These are phyloP conservation scores for Thermoascus crustaceus DNA, from an alignment of 2,329 filamentous ascomycete species.

Conservation along the genomic window DNA sequence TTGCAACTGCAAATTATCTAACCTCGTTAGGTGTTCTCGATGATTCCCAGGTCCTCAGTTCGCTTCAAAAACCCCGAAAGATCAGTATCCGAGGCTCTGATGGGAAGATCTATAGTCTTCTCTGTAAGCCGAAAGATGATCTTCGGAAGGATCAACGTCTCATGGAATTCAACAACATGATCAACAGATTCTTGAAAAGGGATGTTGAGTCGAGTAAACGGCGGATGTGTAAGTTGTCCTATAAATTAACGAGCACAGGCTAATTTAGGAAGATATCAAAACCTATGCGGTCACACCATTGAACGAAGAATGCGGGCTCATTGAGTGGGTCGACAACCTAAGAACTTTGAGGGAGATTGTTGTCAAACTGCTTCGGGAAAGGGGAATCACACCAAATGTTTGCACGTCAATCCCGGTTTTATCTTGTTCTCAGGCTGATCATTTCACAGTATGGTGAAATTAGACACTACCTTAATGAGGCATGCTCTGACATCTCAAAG, in stretches of 20 bases:
- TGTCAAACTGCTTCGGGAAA: constrained; percentile 66
- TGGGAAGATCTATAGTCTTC: constrained; percentile 75
- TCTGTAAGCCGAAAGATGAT: constrained; percentile 98
- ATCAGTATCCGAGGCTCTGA: constrained; percentile 83
- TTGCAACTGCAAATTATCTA: constrained; percentile 9
- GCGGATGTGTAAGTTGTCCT: constrained; percentile 54
- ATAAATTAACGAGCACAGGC: constrained; percentile 3
- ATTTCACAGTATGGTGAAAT: constrained; percentile 60
- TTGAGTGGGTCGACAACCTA: constrained; percentile 97
- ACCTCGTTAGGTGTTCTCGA: constrained; percentile 57
- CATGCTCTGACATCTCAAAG: constrained; percentile 55
- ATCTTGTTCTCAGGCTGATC: constrained; percentile 2
- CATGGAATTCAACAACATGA: constrained; percentile 99
- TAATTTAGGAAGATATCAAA: constrained; percentile 57
- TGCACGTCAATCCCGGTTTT: constrained; percentile 8
- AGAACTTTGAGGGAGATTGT: constrained; percentile 91
- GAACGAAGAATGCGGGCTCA: constrained; percentile 94
- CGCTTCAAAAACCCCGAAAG: constrained; percentile 84
- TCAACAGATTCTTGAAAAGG: constrained; percentile 86
- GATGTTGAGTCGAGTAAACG: constrained; percentile 85
- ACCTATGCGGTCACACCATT: constrained; percentile 95
- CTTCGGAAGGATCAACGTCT: constrained; percentile 93
- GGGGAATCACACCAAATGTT: constrained; percentile 53
- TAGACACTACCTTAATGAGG: constrained; percentile 52
- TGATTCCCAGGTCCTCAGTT: constrained; percentile 81